Percentiles rank a stretch among this genome's conserved stretches.
phyloP scores from a whole-genome alignment of 306 rosid species.

The Mimosa pudica region DNA sequence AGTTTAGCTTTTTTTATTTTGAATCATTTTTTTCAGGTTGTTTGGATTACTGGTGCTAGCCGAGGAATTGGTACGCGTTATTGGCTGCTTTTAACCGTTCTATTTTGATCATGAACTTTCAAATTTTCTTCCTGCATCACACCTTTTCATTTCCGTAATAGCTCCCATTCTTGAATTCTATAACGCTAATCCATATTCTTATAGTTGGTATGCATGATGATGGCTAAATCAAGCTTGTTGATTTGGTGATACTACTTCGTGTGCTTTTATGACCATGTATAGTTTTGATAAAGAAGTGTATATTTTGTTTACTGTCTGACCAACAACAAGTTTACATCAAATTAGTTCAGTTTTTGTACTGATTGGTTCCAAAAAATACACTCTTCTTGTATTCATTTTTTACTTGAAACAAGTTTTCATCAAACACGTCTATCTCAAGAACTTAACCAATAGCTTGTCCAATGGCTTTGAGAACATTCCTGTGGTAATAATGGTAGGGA shows the following conservation, averaged over 20 bases:
- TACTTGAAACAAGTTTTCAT: too few relatives aligned
- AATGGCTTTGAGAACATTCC: too few relatives aligned
- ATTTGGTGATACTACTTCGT: not conserved
- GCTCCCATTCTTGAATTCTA: not conserved
- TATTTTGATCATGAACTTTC: not conserved
- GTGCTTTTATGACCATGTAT: not conserved
- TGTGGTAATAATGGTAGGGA: too few relatives aligned
- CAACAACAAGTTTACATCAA: not conserved
- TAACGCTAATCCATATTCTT: not conserved
- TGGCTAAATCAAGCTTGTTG: not conserved
- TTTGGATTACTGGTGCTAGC: constrained; percentile 98
- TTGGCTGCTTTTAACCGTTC: not conserved
- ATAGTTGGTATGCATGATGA: not conserved
- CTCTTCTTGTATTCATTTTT: not conserved
- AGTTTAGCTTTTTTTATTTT: constrained; percentile 9
- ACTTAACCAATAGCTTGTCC: too few relatives aligned
- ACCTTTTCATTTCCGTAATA: not conserved
- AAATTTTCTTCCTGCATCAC: not conserved
- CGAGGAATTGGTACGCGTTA: constrained; percentile 80
- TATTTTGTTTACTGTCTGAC: not conserved
- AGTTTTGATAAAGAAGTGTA: not conserved
- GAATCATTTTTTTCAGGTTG: constrained; percentile 55
- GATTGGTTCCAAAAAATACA: not conserved
- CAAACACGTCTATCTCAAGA: too few relatives aligned
- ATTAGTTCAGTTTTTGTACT: constrained; percentile 8